Evolutionary conservation across 2,329 filamentous ascomycete genomes (phyloP), one percentile per base, ranked within the genome.

Genomic region (Beauveria sp.): DNA sequence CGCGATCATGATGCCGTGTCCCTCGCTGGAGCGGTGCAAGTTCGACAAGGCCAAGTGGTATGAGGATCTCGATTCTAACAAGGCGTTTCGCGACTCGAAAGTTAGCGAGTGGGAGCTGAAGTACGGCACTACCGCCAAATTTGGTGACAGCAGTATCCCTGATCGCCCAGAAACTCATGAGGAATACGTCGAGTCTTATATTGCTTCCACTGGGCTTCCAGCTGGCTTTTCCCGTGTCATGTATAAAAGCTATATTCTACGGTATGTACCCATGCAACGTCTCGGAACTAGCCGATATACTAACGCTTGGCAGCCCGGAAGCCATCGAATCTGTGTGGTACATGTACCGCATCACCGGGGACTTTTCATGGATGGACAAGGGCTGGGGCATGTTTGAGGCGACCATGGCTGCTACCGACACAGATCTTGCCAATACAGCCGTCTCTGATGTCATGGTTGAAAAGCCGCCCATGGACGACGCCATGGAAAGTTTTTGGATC

Each of bases 401-500:
- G 22, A 85, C 95, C 56, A 79, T 88, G 61, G 80, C 80, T 40
- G 80, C 85, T 38, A 92, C 90, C 2, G 77, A 79, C 43, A 88
- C 89, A 0, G 76, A 84, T 14, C 80, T 82, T 54, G 91, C 86
- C 9, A 86, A 91, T 75, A 87, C 85, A 12, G 90, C 89, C 43
- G 84, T 95, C 60, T 74, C 79, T 53, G 84, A 90, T 69, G 88
- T 93, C 14, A 74, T 80, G 26, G 62, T 65, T 6, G 62, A 73
- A 1, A 72, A 79, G 20, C 74, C 79, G 1, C 68, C 68, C 10
- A 76, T 80, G 60, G 71, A 74, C 45, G 84, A 92, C 71, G 79
- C 80, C 67, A 93, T 93, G 89, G 89, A 96, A 77, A 93, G 89
- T 69, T 96, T 96, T 74, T 96, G 92, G 90, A 79, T 91, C 64